phyloP scores from a whole-genome alignment of 1,139 yeast genomes.

The Suhomyces anneliseae region DNA sequence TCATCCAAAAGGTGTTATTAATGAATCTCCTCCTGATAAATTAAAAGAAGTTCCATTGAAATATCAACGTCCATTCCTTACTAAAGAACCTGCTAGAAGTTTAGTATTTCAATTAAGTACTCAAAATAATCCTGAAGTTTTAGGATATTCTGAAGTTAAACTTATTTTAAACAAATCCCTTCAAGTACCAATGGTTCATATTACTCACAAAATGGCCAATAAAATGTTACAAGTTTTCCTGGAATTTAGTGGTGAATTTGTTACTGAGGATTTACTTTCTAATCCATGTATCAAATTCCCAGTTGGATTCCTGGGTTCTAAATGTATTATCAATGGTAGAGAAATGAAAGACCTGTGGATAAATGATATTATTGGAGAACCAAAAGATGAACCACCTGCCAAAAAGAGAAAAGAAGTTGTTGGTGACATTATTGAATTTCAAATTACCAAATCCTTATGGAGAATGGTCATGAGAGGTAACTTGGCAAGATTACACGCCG shows the following conservation, averaged over 20 bases:
- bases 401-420: constrained; percentile 16
- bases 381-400: constrained; percentile 9
- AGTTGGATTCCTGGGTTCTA: constrained; percentile 29
- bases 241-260: constrained; percentile 22
- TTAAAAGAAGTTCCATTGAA: constrained; percentile 23
- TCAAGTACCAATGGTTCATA: constrained; percentile 26
- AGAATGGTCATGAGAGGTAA: constrained; percentile 28
- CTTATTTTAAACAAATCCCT: constrained; percentile 31
- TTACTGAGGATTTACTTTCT: constrained; percentile 18
- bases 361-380: constrained; percentile 23
- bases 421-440: constrained; percentile 41
- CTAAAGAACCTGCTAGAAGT: constrained; percentile 40
- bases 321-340: constrained; percentile 36
- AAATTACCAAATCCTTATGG: constrained; percentile 36
- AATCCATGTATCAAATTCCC: constrained; percentile 22
- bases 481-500: constrained; percentile 29
- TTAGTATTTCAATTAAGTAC: constrained; percentile 57
- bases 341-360: constrained; percentile 40
- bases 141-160: constrained; percentile 26
- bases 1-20: constrained; percentile 40
- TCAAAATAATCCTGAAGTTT: constrained; percentile 9
- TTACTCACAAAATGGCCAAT: constrained; percentile 25
- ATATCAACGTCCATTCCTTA: constrained; percentile 61
- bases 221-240: constrained; percentile 30
- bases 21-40: constrained; percentile 21